These are phyloP conservation scores for Alternaria ethzedia DNA, from an alignment of 2,329 filamentous ascomycete genomes.

Conservation along the genomic window DNA sequence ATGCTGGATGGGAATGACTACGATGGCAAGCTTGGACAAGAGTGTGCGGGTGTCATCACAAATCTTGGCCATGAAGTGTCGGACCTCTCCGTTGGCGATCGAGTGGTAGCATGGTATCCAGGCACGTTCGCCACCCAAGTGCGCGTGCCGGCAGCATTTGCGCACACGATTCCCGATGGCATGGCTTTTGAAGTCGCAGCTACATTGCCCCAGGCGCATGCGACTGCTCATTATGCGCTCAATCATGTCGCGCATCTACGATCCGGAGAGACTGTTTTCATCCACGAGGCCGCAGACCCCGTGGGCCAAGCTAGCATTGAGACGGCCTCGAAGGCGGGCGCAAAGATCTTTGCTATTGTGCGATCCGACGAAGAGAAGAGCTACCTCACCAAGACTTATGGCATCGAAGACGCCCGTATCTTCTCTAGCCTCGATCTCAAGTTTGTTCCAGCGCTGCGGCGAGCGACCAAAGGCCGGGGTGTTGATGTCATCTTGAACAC, in stretches of 20 bases:
- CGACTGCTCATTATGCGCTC: slow-evolving; percentile 24
- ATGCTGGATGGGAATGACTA: slow-evolving; percentile 34
- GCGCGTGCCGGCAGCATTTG: slow-evolving; percentile 1
- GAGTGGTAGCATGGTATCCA: slow-evolving; percentile 14
- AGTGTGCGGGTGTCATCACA: slow-evolving; percentile 26
- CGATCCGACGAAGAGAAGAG: slow-evolving; percentile 18
- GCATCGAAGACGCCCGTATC: slow-evolving; percentile 27
- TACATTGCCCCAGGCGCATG: slow-evolving; percentile 21
- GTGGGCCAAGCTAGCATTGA: slow-evolving; percentile 16
- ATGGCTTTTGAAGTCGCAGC: slow-evolving; percentile 25
- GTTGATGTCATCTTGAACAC: slow-evolving; percentile 43
- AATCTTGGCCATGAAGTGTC: slow-evolving; percentile 12
- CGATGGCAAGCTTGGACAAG: slow-evolving; percentile 9
- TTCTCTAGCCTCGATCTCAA: slow-evolving; percentile 28
- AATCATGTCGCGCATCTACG: slow-evolving; percentile 16
- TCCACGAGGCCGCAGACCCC: slow-evolving; percentile 31
- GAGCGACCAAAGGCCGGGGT: slow-evolving; percentile 28
- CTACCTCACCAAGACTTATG: slow-evolving; percentile 1
- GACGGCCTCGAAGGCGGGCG: slow-evolving; percentile 19
- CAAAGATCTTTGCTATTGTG: slow-evolving; percentile 36
- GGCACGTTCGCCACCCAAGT: slow-evolving; percentile 9
- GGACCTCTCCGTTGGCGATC: slow-evolving; percentile 22
- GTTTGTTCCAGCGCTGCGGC: slow-evolving; percentile 23
- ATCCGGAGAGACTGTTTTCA: slow-evolving; percentile 31
- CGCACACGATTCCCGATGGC: slow-evolving; percentile 13